Conservation (phyloP, 1,139 yeast species). For the Wickerhamomyces sp. region DNA sequence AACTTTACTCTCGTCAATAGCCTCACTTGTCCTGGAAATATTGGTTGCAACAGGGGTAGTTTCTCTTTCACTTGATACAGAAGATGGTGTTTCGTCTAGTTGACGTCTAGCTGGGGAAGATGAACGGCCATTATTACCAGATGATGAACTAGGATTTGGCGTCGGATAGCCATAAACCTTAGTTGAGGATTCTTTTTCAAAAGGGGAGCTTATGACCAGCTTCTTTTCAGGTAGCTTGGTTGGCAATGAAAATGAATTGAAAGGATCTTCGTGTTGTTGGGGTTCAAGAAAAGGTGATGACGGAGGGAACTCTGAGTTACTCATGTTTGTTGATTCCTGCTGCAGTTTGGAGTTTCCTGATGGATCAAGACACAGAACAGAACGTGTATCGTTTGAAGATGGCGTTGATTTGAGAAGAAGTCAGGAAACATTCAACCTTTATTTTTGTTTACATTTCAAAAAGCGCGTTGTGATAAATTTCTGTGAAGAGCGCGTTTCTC, state of each 20-base stretch:
- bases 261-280: constrained; percentile 22
- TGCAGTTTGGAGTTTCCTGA: too few species aligned
- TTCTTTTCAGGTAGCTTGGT: constrained; percentile 8
- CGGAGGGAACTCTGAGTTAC: constrained; percentile 48
- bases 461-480: constrained; percentile 3
- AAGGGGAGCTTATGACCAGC: constrained; percentile 20
- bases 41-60: constrained; percentile 3
- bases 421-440: neutral
- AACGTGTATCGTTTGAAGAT: neutral
- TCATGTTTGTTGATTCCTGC: constrained; percentile 7
- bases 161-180: constrained; percentile 29
- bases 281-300: constrained; percentile 50
- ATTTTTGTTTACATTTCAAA: constrained; percentile 8
- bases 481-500: constrained; percentile 1
- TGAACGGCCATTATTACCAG: constrained; percentile 25
- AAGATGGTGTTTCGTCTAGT: neutral
- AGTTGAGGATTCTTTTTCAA: constrained; percentile 8
- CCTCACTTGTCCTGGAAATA: neutral
- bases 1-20: constrained; percentile 2
- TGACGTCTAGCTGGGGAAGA: constrained; percentile 25
- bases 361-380: neutral
- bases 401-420: neutral
- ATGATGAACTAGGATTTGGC: constrained; percentile 39
- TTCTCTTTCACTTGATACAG: neutral
- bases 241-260: constrained; percentile 15